Evolutionary conservation across 2,329 filamentous ascomycete genomes (phyloP), one percentile per base, ranked within the genome.

Genomic region (Herpotrichia juniperi): DNA sequence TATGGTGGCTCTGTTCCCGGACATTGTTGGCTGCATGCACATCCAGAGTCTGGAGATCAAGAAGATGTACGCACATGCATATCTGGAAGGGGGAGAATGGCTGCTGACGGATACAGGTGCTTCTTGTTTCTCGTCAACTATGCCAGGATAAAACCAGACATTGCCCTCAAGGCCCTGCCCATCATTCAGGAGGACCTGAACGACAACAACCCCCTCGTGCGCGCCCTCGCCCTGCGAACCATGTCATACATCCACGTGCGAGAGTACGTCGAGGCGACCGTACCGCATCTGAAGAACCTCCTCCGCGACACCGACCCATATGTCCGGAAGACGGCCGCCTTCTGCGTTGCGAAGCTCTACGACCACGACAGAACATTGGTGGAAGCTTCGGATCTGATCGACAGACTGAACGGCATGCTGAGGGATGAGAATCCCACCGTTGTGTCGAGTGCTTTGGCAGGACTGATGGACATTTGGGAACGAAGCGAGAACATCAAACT

Each of bases 121-220:
- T 99, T 97, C 73, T 79, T 99, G 55, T 99, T 96, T 74, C 79
- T 99, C 54, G 94, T 97, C 72, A 97, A 99, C 78, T 99, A 99
- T 74, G 90, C 94, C 45, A 85, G 94, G 55, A 89, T 93, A 81
- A 93, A 96, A 68, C 91, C 94, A 14, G 94, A 99, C 52, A 89
- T 96, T 72, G 93, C 94, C 31, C 79, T 97, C 63, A 96, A 96
- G 75, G 93, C 94, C 19, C 85, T 99, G 48, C 91, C 93, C 3
- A 90, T 93, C 37, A 77, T 99, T 50, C 83, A 96, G 66, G 85
- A 89, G 88, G 94, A 99, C 72, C 92, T 97, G 87, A 89, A 93
- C 72, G 93, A 97, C 69, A 82, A 83, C 28, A 99, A 96, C 68
- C 94, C 94, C 1, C 81, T 99, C 1, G 93, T 97, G 35, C 88